Conservation (phyloP, 1,139 yeast genomes). For the Yueomyces sp. region DNA sequence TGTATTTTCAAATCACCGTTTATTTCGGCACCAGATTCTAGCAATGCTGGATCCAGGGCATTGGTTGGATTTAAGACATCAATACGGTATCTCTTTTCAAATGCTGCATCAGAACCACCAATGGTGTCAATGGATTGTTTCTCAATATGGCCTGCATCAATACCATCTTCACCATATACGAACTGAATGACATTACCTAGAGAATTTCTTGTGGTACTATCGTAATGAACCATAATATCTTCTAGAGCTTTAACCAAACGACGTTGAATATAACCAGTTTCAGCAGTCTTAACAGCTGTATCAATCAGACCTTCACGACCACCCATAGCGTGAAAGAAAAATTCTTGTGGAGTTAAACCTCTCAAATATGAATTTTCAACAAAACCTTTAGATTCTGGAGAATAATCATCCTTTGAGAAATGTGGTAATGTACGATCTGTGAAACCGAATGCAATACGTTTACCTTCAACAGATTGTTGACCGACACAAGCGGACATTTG, state of each 20-base stretch:
- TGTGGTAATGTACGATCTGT: conserved; percentile 94
- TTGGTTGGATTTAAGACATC: conserved; percentile 67
- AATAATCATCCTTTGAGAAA: conserved; percentile 94
- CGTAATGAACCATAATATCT: conserved; percentile 97
- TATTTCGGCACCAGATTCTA: conserved; percentile 86
- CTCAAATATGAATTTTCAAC: conserved; percentile 94
- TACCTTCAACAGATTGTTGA: conserved; percentile 99
- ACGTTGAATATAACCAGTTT: conserved; percentile 98
- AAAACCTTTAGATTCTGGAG: conserved; percentile 96
- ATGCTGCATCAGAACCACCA: conserved; percentile 79
- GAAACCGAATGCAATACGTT: conserved; percentile 96
- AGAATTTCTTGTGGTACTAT: conserved; percentile 96
- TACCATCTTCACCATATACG: conserved; percentile 97
- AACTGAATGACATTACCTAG: conserved; percentile 93
- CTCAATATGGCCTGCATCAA: conserved; percentile 97
- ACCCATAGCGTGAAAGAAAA: conserved; percentile 99
- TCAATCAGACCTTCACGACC: conserved; percentile 99
- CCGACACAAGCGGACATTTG: conserved; percentile 99
- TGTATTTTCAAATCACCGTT: conserved; percentile 83
- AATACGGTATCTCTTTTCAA: conserved; percentile 74
- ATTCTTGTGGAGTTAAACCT: conserved; percentile 97
- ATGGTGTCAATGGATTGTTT: conserved; percentile 94
- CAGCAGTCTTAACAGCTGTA: conserved; percentile 98
- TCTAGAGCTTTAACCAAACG: conserved; percentile 96
- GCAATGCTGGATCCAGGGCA: conserved; percentile 53